Percentiles rank a stretch among this genome's conserved stretches.
phyloP scores from a whole-genome alignment of 1,284 basidiomycete genomes.

The Paramarasmius palmivorus region DNA sequence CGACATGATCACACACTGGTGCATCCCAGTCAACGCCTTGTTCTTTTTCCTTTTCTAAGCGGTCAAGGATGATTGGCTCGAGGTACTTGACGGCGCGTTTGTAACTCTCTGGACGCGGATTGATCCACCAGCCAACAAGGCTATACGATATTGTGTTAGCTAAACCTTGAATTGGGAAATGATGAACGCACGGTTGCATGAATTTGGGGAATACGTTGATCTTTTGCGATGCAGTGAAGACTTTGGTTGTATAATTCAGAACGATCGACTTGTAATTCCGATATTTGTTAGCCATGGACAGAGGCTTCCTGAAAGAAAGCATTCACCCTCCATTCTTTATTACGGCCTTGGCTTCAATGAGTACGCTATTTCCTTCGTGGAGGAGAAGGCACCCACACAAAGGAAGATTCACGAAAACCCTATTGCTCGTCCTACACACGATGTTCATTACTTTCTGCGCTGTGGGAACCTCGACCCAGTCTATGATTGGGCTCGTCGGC shows the following conservation, averaged over 20 bases:
- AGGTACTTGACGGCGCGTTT: slow-evolving; percentile 30
- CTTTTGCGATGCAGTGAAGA: background rate
- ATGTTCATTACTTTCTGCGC: background rate
- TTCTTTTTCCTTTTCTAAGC: slow-evolving; percentile 33
- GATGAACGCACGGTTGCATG: background rate
- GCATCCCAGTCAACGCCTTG: slow-evolving; percentile 40
- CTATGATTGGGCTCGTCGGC: background rate
- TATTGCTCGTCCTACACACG: slow-evolving; percentile 2
- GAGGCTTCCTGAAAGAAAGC: too few relatives aligned
- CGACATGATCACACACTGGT: slow-evolving; percentile 26
- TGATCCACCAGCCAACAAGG: slow-evolving; percentile 7
- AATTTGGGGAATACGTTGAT: slow-evolving; percentile 1
- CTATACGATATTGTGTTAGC: background rate
- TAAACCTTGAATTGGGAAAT: background rate
- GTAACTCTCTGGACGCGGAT: slow-evolving; percentile 4
- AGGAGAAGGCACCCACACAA: background rate
- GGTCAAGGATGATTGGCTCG: slow-evolving; percentile 38
- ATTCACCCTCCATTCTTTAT: slow-evolving; percentile 1
- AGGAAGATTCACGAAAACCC: slow-evolving; percentile 4
- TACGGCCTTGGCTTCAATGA: background rate
- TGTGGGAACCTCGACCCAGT: background rate
- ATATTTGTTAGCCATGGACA: too few relatives aligned
- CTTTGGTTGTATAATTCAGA: background rate
- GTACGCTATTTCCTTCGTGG: background rate
- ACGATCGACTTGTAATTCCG: background rate